Conservation (phyloP, 2,329 filamentous ascomycete genomes). For the Cladophialophora bantiana region DNA sequence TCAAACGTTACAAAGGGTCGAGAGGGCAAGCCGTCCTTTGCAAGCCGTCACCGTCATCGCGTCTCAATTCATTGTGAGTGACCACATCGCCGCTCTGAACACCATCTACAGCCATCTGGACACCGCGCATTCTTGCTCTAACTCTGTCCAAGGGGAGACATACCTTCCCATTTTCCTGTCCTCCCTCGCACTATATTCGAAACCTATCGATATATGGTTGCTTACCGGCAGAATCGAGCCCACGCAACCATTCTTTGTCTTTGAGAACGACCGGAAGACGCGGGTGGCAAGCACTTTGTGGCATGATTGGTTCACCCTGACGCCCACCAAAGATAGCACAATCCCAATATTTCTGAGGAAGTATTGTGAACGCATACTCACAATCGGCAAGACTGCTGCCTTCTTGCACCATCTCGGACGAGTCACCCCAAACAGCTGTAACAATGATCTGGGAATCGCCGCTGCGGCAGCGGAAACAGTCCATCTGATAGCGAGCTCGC, state of each 20-base stretch:
- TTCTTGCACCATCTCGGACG: constrained; percentile 29
- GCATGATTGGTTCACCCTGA: constrained; percentile 35
- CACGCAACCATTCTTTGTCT: constrained; percentile 27
- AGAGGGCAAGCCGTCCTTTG: constrained; percentile 13
- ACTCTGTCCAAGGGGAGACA: constrained; percentile 15
- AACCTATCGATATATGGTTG: constrained; percentile 33
- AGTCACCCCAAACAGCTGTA: not conserved
- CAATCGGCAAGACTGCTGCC: constrained; percentile 34
- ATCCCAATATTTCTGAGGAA: constrained; percentile 29
- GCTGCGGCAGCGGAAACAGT: constrained; percentile 20
- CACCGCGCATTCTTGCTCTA: constrained; percentile 21
- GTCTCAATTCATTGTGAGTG: constrained; percentile 15
- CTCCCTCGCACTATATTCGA: constrained; percentile 27
- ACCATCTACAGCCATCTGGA: constrained; percentile 24
- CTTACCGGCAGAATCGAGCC: constrained; percentile 22
- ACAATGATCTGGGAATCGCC: constrained; percentile 10
- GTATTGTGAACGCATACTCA: constrained; percentile 27
- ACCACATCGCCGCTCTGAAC: constrained; percentile 25
- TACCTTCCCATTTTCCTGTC: constrained; percentile 30
- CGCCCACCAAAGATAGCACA: constrained; percentile 12
- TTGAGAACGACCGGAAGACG: constrained; percentile 10
- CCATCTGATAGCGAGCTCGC: constrained; percentile 21
- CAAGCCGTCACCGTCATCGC: constrained; percentile 12
- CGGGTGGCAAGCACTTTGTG: constrained; percentile 28
- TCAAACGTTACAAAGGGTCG: constrained; percentile 21